Base-by-base conservation (phyloP, 169 alveolate genomes). In the Babesia sp. region DNA sequence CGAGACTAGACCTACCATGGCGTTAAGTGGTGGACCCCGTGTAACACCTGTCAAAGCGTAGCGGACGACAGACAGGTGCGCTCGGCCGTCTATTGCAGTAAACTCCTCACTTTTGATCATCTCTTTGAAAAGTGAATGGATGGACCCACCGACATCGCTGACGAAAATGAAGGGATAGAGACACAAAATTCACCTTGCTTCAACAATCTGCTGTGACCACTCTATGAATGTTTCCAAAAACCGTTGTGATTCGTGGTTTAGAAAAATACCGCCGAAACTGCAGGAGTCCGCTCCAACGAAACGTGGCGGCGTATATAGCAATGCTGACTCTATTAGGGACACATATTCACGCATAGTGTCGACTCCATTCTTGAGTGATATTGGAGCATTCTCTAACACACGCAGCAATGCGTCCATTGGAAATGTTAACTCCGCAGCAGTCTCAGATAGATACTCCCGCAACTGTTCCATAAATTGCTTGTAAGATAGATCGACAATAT, bases 11-110 rank as follows among this genome's bases (percentile, higher is more conserved):
- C 72, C 34, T 72, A 81, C 84, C 79, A 81, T 9, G 22, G 55
- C 44, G 12, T 60, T 56, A 16, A 81, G 45, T 16, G 89, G 82
- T 24, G 81, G 78, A 16, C 89, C 89, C 4, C 20, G 42, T 18
- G 37, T 42, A 37, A 37, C 55, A 18, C 89, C 89, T 16, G 89
- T 81, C 31, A 81, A 41, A 28, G 72, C 67, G 68, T 63, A 71
- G 24, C 89, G 67, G 26, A 79, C 56, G 34, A 42, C 70, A 3
- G 53, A 31, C 24, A 79, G 75, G n/a, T 56, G 54, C n/a, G 50
- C 26, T 24, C 42, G 39, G 31, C 78, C 72, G 22, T 48, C 61
- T 2, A 64, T 64, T 18, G 74, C 74, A 44, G 16, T 26, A 37
- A 64, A 64, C 63, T 64, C 74, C 6, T 64, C 74, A 36, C 74